These are phyloP conservation scores for Kwoniella pini DNA, from an alignment of 768 basidiomycete genomes.

Conservation along the genomic window DNA sequence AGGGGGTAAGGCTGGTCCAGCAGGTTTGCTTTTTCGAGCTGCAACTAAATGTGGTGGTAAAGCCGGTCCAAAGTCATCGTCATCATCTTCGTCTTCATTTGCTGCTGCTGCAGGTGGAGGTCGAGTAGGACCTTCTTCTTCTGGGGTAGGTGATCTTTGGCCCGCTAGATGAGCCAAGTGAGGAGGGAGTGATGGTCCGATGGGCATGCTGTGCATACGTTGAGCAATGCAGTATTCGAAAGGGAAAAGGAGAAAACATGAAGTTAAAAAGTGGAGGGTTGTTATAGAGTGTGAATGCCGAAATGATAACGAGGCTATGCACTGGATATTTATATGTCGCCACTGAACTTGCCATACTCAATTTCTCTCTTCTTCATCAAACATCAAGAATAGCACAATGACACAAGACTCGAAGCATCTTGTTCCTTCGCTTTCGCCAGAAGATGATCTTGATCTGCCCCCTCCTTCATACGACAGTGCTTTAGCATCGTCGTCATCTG, in stretches of 20 bases:
- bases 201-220: conserved; percentile 39
- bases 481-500: conserved; percentile 7
- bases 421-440: conserved; percentile 1
- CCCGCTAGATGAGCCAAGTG: conserved; percentile 48
- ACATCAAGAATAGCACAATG: background rate
- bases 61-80: conserved; percentile 71
- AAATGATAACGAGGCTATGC: conserved; percentile 5
- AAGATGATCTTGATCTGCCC: conserved; percentile 8
- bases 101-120: conserved; percentile 12
- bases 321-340: too few relatives aligned
- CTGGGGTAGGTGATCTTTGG: conserved; percentile 17
- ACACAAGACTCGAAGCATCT: conserved; percentile 14
- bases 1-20: conserved; percentile 39
- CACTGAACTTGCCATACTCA: too few relatives aligned
- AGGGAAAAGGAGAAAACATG: background rate
- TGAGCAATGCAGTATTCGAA: background rate
- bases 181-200: conserved; percentile 55
- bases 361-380: background rate
- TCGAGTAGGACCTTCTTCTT: conserved; percentile 4
- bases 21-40: conserved; percentile 53
- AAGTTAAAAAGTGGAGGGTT: background rate
- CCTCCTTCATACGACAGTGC: conserved; percentile 24
- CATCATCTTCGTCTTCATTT: conserved; percentile 60
- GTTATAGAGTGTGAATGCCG: background rate
- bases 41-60: conserved; percentile 69